Base-by-base conservation (phyloP, 129 eudicot species). In the Rutidosis leptorrhynchoides region DNA sequence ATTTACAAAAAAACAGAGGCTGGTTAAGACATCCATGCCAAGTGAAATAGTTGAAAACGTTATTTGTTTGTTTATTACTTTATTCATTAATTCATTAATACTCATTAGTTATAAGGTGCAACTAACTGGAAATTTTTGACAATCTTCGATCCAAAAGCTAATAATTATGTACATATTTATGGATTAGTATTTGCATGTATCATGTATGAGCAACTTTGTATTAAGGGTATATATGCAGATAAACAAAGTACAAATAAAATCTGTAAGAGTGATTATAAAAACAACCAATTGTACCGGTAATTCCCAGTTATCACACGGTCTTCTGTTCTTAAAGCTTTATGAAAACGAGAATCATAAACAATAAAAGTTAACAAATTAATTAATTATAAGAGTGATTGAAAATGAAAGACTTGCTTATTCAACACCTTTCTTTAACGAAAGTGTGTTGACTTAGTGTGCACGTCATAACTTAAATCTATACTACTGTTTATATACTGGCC, bases 141-240 rank as follows among this genome's bases (percentile, higher is more conserved):
- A 7, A 33, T 62, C 49, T 20, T 35, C 21, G 0, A 35, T 67
- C 61, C 62, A 67, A 51, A 20, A 67, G 29, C 29, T 40, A 11
- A 40, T 40, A 11, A 2, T 67, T 20, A 51, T 32, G 28, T 0
- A 62, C 51, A 62, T 4, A 62, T 20, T 17, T 35, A 67, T 32
- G 2, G 4, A 30, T 53, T 57, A 37, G 65, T 57, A 40, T 69
- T 40, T 64, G 28, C 9, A 71, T 49, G 64, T 72, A 33, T 52
- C 23, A 46, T 26, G n/a, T 16, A 24, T 22, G 45, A 56, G 66
- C 60, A 55, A 65, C 66, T 65, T 56, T 56, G 29, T 65, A 43
- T 30, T 27, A 14, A 48, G 35, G 66, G 66, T 55, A 65, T 55
- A 65, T 64, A 65, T 65, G 64, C 78, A 56, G 56, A 40, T 42